Conservation (phyloP, 2,329 filamentous ascomycete genomes). For the Plenodomus lindquistii region DNA sequence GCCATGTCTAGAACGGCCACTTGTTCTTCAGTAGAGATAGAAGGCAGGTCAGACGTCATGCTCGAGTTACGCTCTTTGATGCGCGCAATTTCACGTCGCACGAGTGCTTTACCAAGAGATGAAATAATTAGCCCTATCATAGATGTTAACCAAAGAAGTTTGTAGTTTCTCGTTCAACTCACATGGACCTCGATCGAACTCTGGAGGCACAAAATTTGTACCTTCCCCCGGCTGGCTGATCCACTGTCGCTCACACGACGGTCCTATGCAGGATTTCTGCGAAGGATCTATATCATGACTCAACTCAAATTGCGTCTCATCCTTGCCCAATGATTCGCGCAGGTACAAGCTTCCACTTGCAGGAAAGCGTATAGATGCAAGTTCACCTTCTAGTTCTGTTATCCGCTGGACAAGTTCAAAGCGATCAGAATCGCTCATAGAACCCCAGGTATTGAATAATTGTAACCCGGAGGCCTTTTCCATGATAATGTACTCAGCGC, state of each 20-base stretch:
- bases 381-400: conserved; percentile 24
- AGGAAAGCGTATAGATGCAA: conserved; percentile 29
- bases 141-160: conserved; percentile 15
- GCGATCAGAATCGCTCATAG: conserved; percentile 26
- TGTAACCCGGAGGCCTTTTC: conserved; percentile 34
- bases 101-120: conserved; percentile 22
- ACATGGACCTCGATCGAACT: conserved; percentile 19
- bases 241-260: conserved; percentile 21
- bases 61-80: conserved; percentile 1
- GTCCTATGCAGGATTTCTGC: conserved; percentile 22
- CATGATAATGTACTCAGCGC: conserved; percentile 44
- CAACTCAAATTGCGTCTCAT: conserved; percentile 8
- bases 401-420: conserved; percentile 34
- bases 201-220: conserved; percentile 4
- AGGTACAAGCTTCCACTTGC: conserved; percentile 41
- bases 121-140: conserved; percentile 19
- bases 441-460: conserved; percentile 35
- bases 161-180: neutral
- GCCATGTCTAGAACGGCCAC: conserved; percentile 12
- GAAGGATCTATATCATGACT: conserved; percentile 8
- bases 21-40: conserved; percentile 18
- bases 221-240: conserved; percentile 1
- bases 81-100: conserved; percentile 16
- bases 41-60: conserved; percentile 7
- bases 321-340: conserved; percentile 10